Evolutionary conservation across 2,329 filamentous ascomycete genomes (phyloP).

Genomic region (Cercospora berteroae): DNA sequence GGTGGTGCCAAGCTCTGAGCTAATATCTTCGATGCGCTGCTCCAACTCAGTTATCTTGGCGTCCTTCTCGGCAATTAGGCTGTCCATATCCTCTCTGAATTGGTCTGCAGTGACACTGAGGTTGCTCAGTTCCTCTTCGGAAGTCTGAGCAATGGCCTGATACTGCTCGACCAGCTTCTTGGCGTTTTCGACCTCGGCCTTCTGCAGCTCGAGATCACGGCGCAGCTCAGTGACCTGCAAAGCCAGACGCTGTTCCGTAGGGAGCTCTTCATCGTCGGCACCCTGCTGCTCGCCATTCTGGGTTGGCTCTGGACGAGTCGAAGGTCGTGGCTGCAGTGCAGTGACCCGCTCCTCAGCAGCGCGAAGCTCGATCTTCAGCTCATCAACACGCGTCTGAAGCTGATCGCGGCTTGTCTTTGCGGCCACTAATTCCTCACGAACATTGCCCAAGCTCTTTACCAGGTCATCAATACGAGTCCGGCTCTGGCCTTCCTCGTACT

Average conservation of each 20-base stretch:
- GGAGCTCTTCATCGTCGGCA: slow-evolving; percentile 54
- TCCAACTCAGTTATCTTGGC: slow-evolving; percentile 75
- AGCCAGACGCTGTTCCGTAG: slow-evolving; percentile 73
- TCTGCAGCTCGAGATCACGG: slow-evolving; percentile 78
- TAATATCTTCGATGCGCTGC: slow-evolving; percentile 79
- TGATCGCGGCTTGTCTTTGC: slow-evolving; percentile 87
- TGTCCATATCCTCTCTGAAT: slow-evolving; percentile 83
- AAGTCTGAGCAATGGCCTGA: slow-evolving; percentile 79
- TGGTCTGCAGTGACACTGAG: slow-evolving; percentile 78
- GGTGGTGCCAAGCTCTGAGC: slow-evolving; percentile 73
- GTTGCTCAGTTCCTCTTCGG: slow-evolving; percentile 82
- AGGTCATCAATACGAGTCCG: slow-evolving; percentile 93
- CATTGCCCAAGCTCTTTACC: slow-evolving; percentile 71
- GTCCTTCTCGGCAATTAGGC: slow-evolving; percentile 72
- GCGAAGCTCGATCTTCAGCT: slow-evolving; percentile 81
- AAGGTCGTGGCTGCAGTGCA: slow-evolving; percentile 76
- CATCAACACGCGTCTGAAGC: slow-evolving; percentile 82
- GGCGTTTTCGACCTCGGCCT: slow-evolving; percentile 74
- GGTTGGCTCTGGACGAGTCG: slow-evolving; percentile 53
- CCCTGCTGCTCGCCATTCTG: slow-evolving; percentile 49
- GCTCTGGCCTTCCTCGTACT: slow-evolving; percentile 83
- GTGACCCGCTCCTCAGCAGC: slow-evolving; percentile 85
- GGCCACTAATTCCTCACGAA: slow-evolving; percentile 81
- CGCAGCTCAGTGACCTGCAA: slow-evolving; percentile 83
- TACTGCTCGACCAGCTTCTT: slow-evolving; percentile 83